These are phyloP conservation scores for Lachancea thermotolerans DNA, from an alignment of 805 yeast species.

Conservation along the genomic window DNA sequence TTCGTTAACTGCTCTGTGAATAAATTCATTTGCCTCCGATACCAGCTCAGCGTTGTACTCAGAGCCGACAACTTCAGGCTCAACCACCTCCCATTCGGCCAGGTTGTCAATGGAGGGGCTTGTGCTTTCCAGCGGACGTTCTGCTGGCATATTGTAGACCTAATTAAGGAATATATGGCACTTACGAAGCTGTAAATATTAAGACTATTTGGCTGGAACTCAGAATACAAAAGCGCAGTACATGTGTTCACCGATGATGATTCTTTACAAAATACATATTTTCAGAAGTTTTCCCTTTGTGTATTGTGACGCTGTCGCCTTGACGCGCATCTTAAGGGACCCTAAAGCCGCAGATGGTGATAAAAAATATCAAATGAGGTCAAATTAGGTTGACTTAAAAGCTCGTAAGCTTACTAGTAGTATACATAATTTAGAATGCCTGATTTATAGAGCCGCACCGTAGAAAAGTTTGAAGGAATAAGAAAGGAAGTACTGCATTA, in stretches of 20 bases:
- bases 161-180: neutral
- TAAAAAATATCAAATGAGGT: neutral
- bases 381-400: neutral
- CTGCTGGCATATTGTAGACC: neutral
- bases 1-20: neutral
- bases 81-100: neutral
- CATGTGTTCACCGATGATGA: neutral
- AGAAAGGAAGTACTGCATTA: slow-evolving; percentile 28
- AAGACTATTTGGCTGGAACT: too few species aligned
- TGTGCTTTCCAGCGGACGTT: neutral
- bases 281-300: neutral
- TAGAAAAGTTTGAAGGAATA: neutral
- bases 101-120: neutral
- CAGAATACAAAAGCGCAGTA: neutral
- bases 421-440: slow-evolving; percentile 6
- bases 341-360: neutral
- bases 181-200: too few species aligned
- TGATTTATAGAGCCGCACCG: slow-evolving; percentile 1
- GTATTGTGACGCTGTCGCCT: neutral
- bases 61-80: neutral
- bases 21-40: neutral
- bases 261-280: neutral
- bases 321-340: too few species aligned
- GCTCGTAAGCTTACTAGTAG: slow-evolving; percentile 2
- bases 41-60: neutral